A percentile compares a stretch with the other conserved stretches of the same genome.
These are phyloP conservation scores for Dryadomyces quercus-mongolicae DNA, from an alignment of 2,329 filamentous ascomycete species.

Conservation along the genomic window DNA sequence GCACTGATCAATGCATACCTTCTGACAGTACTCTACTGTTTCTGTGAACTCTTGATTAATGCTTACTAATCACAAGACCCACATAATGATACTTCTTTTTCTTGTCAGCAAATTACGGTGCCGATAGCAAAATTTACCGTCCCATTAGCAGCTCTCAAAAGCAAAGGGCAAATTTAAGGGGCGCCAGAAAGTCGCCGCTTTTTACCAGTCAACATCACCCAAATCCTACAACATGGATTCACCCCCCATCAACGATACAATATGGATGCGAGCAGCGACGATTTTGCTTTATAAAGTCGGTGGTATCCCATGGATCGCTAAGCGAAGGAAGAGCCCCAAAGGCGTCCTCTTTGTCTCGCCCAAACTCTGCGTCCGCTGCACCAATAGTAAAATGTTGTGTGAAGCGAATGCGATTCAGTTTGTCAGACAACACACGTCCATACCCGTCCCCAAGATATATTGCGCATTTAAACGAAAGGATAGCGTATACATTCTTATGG, in stretches of 20 bases:
- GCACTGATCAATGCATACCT: too few species aligned
- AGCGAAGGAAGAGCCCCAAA: not conserved
- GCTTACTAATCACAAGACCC: too few species aligned
- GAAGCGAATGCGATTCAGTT: conserved; percentile 5
- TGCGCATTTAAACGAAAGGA: conserved; percentile 1
- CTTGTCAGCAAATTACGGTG: too few species aligned
- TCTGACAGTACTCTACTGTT: too few species aligned
- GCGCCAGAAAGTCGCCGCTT: too few species aligned
- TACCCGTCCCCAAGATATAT: conserved; percentile 6
- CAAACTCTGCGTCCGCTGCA: not conserved
- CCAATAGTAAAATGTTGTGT: not conserved
- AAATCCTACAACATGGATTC: not conserved
- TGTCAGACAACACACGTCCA: not conserved
- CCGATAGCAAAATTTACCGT: too few species aligned
- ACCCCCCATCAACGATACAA: not conserved
- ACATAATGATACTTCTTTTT: too few species aligned
- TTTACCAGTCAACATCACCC: not conserved
- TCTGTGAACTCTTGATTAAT: too few species aligned
- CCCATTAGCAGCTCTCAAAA: too few species aligned
- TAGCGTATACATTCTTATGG: conserved; percentile 6
- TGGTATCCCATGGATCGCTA: not conserved
- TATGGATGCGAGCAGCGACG: not conserved
- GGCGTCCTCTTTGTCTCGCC: not conserved
- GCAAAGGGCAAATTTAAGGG: too few species aligned
- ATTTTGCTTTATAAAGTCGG: not conserved